Percentiles rank a stretch among this genome's conserved stretches.
Conservation (phyloP, 148 eudicot species). For the Nyssa sinensis region DNA sequence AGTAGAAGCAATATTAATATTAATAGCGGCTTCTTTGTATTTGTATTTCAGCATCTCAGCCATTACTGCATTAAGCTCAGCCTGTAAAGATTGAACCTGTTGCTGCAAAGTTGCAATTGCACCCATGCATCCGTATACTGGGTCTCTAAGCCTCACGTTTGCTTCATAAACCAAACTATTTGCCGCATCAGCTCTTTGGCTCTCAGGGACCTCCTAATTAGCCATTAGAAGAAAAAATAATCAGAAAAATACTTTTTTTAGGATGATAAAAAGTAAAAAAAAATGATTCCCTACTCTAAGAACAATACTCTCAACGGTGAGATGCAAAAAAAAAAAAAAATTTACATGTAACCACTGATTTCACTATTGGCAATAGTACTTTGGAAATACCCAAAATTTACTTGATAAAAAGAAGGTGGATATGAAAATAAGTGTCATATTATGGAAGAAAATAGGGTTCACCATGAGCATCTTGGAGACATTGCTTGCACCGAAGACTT, state of each 20-base stretch:
- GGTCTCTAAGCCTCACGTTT: conserved; percentile 74
- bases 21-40: conserved; percentile 61
- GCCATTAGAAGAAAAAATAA: too few species aligned
- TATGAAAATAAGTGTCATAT: too few species aligned
- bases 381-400: too few species aligned
- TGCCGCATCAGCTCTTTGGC: conserved; percentile 76
- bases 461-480: conserved; percentile 91
- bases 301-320: too few species aligned
- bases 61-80: conserved; percentile 56
- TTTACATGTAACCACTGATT: too few species aligned
- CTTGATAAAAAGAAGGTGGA: not conserved
- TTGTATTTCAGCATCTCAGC: conserved; percentile 62
- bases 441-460: not conserved
- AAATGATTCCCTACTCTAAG: too few species aligned
- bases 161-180: conserved; percentile 93
- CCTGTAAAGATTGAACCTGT: conserved; percentile 58
- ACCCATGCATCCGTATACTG: conserved; percentile 92
- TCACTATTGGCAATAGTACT: too few species aligned
- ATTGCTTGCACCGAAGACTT: conserved; percentile 90
- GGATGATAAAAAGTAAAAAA: too few species aligned
- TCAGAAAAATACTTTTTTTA: too few species aligned
- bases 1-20: conserved; percentile 27
- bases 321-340: too few species aligned
- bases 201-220: conserved; percentile 78
- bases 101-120: conserved; percentile 78